Evolutionary conservation across 2,329 filamentous ascomycete species (phyloP), one percentile per base, ranked within the genome.

Genomic region (Xylariaceae sp.): DNA sequence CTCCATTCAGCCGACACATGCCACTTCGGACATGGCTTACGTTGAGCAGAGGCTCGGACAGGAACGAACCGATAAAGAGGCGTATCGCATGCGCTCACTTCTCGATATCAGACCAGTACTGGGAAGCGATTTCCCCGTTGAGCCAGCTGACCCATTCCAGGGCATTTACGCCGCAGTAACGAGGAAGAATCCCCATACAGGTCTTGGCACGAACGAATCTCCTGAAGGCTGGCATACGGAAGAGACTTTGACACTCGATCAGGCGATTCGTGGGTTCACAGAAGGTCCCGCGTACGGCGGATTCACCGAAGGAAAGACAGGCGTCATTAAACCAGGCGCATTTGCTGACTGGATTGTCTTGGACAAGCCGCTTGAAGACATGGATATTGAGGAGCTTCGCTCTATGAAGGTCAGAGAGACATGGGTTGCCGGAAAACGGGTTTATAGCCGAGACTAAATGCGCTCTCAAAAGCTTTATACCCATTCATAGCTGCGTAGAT

Each of bases 331-430:
- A 56, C 71, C 76, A n/a, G 85, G 84, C 0, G 83, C 82, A 0
- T 83, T 83, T 69, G 87, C 86, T 0, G 87, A 89, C 70, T 89
- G 86, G 86, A 77, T 89, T 3, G 85, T 90, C n/a, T 72, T 89
- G 10, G 85, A 88, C 63, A 70, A 75, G 61, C 79, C 82, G 50
- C 67, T 88, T 0, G 80, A 82, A 56, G 74, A 67, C 0, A 70
- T 82, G 37, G 74, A 77, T 9, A 60, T 81, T 2, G 83, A 86
- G 59, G 75, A 76, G 10, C 66, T 89, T 56, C 79, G 83, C 23
- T 74, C 73, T 3, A 67, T 87, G 6, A 77, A 72, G 53, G 85
- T 89, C 1, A 77, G 74, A 62, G 86, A 89, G 75, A 89, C 87
- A 0, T 90, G 87, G 87, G 80, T 89, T 42, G 85, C 75, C 2